These are phyloP conservation scores for Camellia lanceoleosa DNA, from an alignment of 148 eudicot species.

Conservation along the genomic window DNA sequence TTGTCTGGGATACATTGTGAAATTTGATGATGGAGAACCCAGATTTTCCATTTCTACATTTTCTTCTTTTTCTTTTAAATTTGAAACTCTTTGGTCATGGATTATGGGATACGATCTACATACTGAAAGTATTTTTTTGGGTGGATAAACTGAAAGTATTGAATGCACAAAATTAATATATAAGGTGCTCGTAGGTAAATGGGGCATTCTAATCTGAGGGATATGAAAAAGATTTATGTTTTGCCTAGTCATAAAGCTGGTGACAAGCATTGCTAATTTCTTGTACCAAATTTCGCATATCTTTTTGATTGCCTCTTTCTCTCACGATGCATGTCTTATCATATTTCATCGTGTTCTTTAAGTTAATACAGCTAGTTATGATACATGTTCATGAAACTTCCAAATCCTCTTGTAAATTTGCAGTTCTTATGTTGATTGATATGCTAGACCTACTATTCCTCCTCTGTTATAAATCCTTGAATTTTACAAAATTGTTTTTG, in stretches of 20 bases:
- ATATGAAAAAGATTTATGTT: not conserved
- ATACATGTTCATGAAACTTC: not conserved
- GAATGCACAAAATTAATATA: not conserved
- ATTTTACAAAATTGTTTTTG: not conserved
- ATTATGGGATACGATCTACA: not conserved
- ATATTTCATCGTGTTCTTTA: not conserved
- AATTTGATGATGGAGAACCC: not conserved
- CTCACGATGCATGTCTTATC: not conserved
- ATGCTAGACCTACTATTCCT: not conserved
- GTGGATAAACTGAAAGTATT: not conserved
- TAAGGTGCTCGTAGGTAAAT: not conserved
- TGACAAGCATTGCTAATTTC: not conserved
- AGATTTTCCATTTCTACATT: not conserved
- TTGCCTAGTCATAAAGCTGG: constrained; percentile 2
- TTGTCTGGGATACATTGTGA: not conserved
- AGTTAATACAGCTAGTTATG: not conserved
- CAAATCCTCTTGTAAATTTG: not conserved
- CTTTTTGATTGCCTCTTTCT: not conserved
- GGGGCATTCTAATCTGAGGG: not conserved
- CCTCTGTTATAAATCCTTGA: not conserved
- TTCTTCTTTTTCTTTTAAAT: not conserved
- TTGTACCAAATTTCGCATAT: not conserved
- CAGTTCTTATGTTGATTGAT: not conserved
- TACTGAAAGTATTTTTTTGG: not conserved
- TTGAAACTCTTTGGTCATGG: no score